phyloP scores from a whole-genome alignment of 2,329 filamentous ascomycete species.

The Cladophialophora bantiana region DNA sequence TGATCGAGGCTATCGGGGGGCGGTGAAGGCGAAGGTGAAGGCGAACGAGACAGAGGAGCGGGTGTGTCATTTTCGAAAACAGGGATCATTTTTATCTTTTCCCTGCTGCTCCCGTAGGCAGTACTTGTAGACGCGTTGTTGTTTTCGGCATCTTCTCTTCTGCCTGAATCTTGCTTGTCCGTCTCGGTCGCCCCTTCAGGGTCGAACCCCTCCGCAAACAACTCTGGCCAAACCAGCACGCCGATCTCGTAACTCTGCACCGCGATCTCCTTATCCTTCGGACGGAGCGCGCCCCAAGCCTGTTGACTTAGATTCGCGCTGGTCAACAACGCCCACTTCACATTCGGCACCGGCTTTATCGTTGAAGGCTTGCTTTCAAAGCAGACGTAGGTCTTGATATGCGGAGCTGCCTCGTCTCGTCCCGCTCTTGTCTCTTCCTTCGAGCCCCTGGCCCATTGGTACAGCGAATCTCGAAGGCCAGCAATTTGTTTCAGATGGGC shows the following conservation, averaged over 20 bases:
- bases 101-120: neutral
- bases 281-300: slow-evolving; percentile 75
- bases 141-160: neutral
- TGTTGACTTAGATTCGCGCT: slow-evolving; percentile 93
- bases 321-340: slow-evolving; percentile 86
- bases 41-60: too few species aligned
- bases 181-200: slow-evolving; percentile 8
- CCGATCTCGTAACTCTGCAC: slow-evolving; percentile 85
- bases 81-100: slow-evolving; percentile 66
- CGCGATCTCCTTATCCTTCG: slow-evolving; percentile 61
- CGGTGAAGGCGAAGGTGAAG: too few species aligned
- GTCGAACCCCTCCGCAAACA: slow-evolving; percentile 54
- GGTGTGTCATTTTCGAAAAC: slow-evolving; percentile 70
- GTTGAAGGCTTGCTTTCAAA: slow-evolving; percentile 53
- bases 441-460: slow-evolving; percentile 66
- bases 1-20: neutral
- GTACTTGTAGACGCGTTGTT: neutral
- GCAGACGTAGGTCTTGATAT: slow-evolving; percentile 88
- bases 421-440: slow-evolving; percentile 58
- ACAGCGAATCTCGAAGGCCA: slow-evolving; percentile 73
- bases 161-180: neutral
- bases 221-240: slow-evolving; percentile 78
- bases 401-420: slow-evolving; percentile 75
- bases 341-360: slow-evolving; percentile 44
- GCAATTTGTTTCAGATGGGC: slow-evolving; percentile 76